Evolutionary conservation across 2,329 filamentous ascomycete species (phyloP).

Genomic region (Rugonectria rugulosa): DNA sequence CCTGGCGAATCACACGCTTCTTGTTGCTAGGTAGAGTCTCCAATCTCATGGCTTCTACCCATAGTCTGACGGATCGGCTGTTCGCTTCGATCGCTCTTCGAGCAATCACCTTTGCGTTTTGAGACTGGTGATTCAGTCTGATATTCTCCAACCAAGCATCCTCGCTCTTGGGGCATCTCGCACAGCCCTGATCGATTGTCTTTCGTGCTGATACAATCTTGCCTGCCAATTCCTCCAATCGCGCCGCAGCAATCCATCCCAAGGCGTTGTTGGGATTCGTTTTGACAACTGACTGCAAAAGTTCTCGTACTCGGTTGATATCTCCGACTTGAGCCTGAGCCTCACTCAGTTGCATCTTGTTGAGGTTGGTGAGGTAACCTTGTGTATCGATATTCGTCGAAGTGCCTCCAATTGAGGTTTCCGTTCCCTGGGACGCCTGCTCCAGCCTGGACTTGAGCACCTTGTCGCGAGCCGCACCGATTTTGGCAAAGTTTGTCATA

Average conservation of each 20-base stretch:
- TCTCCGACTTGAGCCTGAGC: constrained; percentile 89
- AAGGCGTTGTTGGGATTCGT: constrained; percentile 95
- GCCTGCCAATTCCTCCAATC: constrained; percentile 90
- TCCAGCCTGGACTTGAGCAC: constrained; percentile 94
- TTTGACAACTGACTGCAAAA: constrained; percentile 96
- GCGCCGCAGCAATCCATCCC: constrained; percentile 93
- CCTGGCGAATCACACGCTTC: constrained; percentile 91
- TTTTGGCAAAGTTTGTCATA: constrained; percentile 98
- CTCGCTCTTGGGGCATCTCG: constrained; percentile 91
- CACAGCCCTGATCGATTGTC: constrained; percentile 86
- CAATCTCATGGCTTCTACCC: constrained; percentile 94
- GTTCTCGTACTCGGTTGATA: constrained; percentile 88
- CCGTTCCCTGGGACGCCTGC: constrained; percentile 78
- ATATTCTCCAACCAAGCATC: constrained; percentile 98
- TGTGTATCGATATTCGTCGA: constrained; percentile 93
- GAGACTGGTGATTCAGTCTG: constrained; percentile 80
- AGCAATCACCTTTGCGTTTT: constrained; percentile 95
- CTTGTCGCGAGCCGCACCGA: constrained; percentile 94
- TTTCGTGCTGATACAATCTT: constrained; percentile 90
- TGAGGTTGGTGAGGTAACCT: constrained; percentile 92
- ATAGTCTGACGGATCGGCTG: constrained; percentile 84
- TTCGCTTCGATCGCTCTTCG: constrained; percentile 93
- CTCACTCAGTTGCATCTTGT: constrained; percentile 80
- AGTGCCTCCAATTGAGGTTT: constrained; percentile 74
- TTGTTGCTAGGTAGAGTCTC: constrained; percentile 84